Conservation (phyloP, 305 asterid genomes). For the Caryopteris hybrid region DNA sequence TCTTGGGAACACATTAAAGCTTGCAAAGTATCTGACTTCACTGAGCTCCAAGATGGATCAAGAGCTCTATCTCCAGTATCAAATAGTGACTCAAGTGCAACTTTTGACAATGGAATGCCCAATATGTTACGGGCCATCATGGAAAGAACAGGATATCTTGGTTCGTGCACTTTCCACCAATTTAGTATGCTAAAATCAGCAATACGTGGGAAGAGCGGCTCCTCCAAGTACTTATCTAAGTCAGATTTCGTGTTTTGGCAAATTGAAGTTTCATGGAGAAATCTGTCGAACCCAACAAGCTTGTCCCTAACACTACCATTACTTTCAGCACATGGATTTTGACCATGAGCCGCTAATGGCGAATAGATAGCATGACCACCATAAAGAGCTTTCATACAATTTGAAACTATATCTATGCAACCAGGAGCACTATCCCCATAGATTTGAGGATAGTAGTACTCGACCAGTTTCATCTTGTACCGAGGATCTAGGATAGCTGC, state of each 20-base stretch:
- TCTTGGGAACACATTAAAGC: slow-evolving; percentile 88
- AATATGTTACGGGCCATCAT: slow-evolving; percentile 88
- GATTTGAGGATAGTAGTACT: slow-evolving; percentile 80
- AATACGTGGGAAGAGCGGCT: slow-evolving; percentile 73
- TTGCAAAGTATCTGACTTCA: slow-evolving; percentile 68
- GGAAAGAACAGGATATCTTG: slow-evolving; percentile 80
- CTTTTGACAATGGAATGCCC: slow-evolving; percentile 83
- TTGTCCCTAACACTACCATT: slow-evolving; percentile 51
- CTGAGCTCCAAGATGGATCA: slow-evolving; percentile 50
- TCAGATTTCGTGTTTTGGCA: slow-evolving; percentile 63
- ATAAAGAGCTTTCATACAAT: slow-evolving; percentile 83
- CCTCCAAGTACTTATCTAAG: slow-evolving; percentile 89
- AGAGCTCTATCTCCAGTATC: slow-evolving; percentile 52
- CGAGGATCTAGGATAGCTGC: slow-evolving; percentile 91
- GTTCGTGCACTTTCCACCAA: slow-evolving; percentile 97
- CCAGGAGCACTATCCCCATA: slow-evolving; percentile 60
- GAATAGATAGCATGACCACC: slow-evolving; percentile 67
- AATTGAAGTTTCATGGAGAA: slow-evolving; percentile 57
- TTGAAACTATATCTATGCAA: slow-evolving; percentile 70
- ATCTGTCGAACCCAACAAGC: slow-evolving; percentile 73
- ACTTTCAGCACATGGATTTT: slow-evolving; percentile 39
- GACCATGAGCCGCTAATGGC: slow-evolving; percentile 63
- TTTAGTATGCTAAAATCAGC: slow-evolving; percentile 67
- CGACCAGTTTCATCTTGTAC: slow-evolving; percentile 83
- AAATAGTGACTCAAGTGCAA: slow-evolving; percentile 46